Conservation (phyloP, 2,329 filamentous ascomycete genomes). For the Plectosphaerella plurivora region DNA sequence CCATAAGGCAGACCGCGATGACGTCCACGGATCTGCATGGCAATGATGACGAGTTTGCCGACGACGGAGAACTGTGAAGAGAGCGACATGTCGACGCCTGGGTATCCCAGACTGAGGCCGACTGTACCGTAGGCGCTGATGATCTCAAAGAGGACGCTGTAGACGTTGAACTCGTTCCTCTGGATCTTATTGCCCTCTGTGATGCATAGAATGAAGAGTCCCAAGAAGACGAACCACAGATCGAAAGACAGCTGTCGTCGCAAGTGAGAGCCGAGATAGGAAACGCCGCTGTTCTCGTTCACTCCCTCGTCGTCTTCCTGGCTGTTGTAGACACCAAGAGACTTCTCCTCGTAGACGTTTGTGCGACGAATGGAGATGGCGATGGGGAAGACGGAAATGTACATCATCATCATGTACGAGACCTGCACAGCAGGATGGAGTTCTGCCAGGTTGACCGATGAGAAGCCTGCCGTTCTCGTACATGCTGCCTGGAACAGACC, state of each 20-base stretch:
- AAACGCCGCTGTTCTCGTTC: conserved; percentile 57
- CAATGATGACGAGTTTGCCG: conserved; percentile 64
- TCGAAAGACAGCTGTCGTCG: conserved; percentile 94
- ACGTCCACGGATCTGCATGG: conserved; percentile 66
- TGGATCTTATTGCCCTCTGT: conserved; percentile 73
- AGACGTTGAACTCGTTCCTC: conserved; percentile 60
- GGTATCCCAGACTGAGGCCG: conserved; percentile 81
- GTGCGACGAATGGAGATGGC: conserved; percentile 91
- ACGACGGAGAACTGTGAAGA: conserved; percentile 74
- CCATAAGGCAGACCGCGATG: conserved; percentile 66
- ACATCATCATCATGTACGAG: conserved; percentile 98
- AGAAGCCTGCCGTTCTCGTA: conserved; percentile 87
- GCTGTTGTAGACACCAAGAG: conserved; percentile 66
- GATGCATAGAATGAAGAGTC: conserved; percentile 88
- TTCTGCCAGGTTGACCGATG: conserved; percentile 69
- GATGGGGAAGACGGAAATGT: conserved; percentile 95
- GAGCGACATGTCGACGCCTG: conserved; percentile 71
- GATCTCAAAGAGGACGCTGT: conserved; percentile 74
- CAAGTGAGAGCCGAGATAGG: conserved; percentile 87
- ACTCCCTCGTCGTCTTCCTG: conserved; percentile 44
- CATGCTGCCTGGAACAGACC: conserved; percentile 87
- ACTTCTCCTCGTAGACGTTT: conserved; percentile 94
- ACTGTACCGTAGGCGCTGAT: conserved; percentile 93
- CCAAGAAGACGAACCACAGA: conserved; percentile 93
- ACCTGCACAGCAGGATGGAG: conserved; percentile 91